A percentile compares a stretch with the other conserved stretches of the same genome.
These are phyloP conservation scores for Picea abies DNA, from an alignment of 83 land plant genomes.

Conservation along the genomic window DNA sequence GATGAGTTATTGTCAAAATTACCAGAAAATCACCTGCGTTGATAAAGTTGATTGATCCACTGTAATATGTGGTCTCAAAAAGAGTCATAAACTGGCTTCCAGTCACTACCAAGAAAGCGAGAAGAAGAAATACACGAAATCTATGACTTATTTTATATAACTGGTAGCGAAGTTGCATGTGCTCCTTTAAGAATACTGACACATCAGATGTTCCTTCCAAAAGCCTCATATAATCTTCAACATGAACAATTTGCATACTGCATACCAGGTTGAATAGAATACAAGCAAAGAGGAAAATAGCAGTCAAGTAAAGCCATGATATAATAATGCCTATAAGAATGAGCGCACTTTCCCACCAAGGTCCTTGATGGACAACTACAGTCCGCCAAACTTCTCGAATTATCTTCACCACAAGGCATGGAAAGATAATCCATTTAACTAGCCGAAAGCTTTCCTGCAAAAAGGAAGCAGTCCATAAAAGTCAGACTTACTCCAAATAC, in stretches of 20 bases:
- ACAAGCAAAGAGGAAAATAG: slow-evolving; percentile 69
- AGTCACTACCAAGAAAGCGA: slow-evolving; percentile 58
- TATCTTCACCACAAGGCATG: slow-evolving; percentile 46
- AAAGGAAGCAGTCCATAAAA: slow-evolving; percentile 2
- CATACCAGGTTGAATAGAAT: slow-evolving; percentile 84
- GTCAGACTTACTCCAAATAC: neutral
- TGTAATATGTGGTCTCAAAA: slow-evolving; percentile 61
- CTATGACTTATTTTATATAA: slow-evolving; percentile 92
- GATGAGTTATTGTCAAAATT: slow-evolving; percentile 24
- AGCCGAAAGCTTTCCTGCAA: slow-evolving; percentile 39
- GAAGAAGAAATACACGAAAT: slow-evolving; percentile 70
- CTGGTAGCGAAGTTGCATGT: slow-evolving; percentile 69
- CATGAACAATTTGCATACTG: slow-evolving; percentile 83
- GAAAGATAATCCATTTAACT: slow-evolving; percentile 45
- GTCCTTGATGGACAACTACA: slow-evolving; percentile 24
- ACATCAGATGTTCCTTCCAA: slow-evolving; percentile 65
- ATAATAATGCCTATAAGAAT: slow-evolving; percentile 36
- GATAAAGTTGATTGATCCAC: slow-evolving; percentile 58
- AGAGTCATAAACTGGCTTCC: slow-evolving; percentile 71
- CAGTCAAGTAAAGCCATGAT: slow-evolving; percentile 81
- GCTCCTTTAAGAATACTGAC: slow-evolving; percentile 64
- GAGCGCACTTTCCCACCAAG: slow-evolving; percentile 39
- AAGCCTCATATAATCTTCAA: slow-evolving; percentile 79
- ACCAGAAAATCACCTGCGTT: slow-evolving; percentile 85
- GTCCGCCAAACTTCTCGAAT: slow-evolving; percentile 38